A percentile compares a stretch with the other conserved stretches of the same genome.
phyloP scores from a whole-genome alignment of 805 yeast genomes.

The Deakozyma indianensis region DNA sequence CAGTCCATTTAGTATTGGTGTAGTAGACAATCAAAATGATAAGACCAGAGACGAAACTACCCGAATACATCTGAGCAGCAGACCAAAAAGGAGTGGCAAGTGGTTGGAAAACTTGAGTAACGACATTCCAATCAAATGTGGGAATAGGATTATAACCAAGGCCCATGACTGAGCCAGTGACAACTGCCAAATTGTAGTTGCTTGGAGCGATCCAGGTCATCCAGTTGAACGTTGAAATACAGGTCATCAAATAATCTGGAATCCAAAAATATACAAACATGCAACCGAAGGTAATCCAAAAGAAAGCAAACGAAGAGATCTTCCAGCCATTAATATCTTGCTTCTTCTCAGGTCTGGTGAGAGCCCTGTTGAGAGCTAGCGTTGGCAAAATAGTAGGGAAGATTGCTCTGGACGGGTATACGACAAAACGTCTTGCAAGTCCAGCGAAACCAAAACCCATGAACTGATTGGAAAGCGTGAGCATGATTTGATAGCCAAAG shows the following conservation, averaged over 20 bases:
- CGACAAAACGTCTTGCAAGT: conserved; percentile 40
- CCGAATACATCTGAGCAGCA: conserved; percentile 18
- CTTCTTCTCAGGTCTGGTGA: conserved; percentile 26
- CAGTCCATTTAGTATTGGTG: conserved; percentile 27
- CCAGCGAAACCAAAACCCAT: conserved; percentile 60
- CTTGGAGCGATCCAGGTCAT: conserved; percentile 41
- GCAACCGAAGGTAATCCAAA: conserved; percentile 25
- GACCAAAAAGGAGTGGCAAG: conserved; percentile 32
- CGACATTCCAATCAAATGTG: conserved; percentile 36
- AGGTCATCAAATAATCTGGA: conserved; percentile 50
- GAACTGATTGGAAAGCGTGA: conserved; percentile 44
- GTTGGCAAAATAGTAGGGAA: conserved; percentile 46
- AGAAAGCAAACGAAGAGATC: conserved; percentile 35
- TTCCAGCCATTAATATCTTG: conserved; percentile 43
- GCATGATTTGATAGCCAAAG: conserved; percentile 33
- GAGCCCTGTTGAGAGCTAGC: conserved; percentile 34
- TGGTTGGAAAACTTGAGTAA: conserved; percentile 10
- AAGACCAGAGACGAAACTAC: conserved; percentile 18
- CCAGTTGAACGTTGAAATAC: conserved; percentile 49
- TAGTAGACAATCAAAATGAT: conserved; percentile 25
- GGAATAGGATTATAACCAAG: conserved; percentile 37
- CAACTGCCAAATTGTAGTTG: conserved; percentile 33
- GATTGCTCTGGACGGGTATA: conserved; percentile 43
- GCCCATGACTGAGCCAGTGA: conserved; percentile 34
- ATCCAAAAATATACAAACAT: conserved; percentile 47